These are phyloP conservation scores for Spathaspora passalidarum DNA, from an alignment of 805 yeast species.

Conservation along the genomic window DNA sequence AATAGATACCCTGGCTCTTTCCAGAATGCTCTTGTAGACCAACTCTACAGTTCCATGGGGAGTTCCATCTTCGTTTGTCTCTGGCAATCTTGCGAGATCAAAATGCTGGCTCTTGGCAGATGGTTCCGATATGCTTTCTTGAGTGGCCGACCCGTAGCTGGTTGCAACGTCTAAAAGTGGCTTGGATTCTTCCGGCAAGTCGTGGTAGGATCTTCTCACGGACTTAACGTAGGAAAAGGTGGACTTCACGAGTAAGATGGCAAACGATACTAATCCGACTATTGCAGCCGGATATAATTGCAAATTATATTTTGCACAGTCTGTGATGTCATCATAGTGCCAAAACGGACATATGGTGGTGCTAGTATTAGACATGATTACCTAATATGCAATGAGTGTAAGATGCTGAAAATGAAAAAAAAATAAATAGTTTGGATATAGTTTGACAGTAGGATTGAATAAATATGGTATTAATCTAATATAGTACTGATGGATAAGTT, in stretches of 20 bases:
- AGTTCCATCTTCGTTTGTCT: slow-evolving; percentile 56
- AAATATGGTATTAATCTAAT: too few relatives aligned
- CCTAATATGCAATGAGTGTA: neutral
- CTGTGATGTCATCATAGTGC: slow-evolving; percentile 61
- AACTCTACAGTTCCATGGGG: slow-evolving; percentile 53
- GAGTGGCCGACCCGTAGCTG: slow-evolving; percentile 29
- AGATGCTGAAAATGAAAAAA: neutral
- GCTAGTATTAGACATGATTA: neutral
- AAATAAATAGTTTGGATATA: neutral
- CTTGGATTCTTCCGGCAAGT: slow-evolving; percentile 22
- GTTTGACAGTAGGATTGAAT: too few relatives aligned
- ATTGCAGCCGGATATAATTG: slow-evolving; percentile 32
- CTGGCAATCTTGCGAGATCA: slow-evolving; percentile 54
- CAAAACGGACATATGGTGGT: slow-evolving; percentile 28
- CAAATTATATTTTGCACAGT: slow-evolving; percentile 45
- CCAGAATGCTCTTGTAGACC: slow-evolving; percentile 48
- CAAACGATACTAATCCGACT: slow-evolving; percentile 25
- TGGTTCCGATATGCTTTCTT: slow-evolving; percentile 1
- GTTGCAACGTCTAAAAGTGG: slow-evolving; percentile 33
- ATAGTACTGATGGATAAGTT: too few relatives aligned
- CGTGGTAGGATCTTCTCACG: slow-evolving; percentile 6
- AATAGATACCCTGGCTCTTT: slow-evolving; percentile 49
- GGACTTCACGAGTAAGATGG: slow-evolving; percentile 22
- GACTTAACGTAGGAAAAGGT: slow-evolving; percentile 11
- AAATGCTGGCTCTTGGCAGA: slow-evolving; percentile 57